phyloP scores from a whole-genome alignment of 129 eudicot genomes.

The Pseudognaphalium luteoalbum region DNA sequence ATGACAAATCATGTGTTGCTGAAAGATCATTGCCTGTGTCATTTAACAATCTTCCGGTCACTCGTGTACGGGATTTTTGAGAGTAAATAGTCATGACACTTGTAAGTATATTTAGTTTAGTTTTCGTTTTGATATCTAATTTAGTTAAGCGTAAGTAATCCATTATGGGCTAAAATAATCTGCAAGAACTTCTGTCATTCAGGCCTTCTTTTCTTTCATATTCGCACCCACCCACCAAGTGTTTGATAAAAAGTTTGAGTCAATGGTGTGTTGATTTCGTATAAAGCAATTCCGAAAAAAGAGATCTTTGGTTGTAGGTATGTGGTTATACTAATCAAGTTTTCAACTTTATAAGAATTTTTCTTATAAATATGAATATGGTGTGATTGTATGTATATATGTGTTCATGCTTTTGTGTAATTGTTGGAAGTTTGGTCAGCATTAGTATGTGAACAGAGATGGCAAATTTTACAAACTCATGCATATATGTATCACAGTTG shows the following conservation, averaged over 20 bases:
- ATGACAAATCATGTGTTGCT: slow-evolving; percentile 20
- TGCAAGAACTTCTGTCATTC: not conserved
- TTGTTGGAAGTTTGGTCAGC: slow-evolving; percentile 15
- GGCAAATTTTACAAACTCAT: slow-evolving; percentile 1
- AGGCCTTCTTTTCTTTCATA: not conserved
- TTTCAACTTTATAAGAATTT: slow-evolving; percentile 6
- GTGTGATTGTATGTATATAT: not conserved
- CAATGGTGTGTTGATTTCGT: slow-evolving; percentile 26
- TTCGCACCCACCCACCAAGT: slow-evolving; percentile 27
- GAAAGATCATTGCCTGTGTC: slow-evolving; percentile 15
- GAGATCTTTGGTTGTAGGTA: slow-evolving; percentile 24
- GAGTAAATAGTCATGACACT: too few relatives aligned
- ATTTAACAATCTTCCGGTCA: slow-evolving; percentile 40
- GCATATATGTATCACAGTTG: not conserved
- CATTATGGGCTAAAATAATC: too few relatives aligned
- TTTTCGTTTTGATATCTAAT: too few relatives aligned
- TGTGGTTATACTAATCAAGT: slow-evolving; percentile 9
- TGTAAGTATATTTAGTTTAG: too few relatives aligned
- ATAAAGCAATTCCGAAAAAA: slow-evolving; percentile 1
- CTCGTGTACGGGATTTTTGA: slow-evolving; percentile 38
- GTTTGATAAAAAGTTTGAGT: slow-evolving; percentile 11
- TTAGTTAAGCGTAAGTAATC: too few relatives aligned
- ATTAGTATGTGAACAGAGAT: slow-evolving; percentile 9
- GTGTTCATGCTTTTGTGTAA: not conserved
- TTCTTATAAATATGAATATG: not conserved